A percentile compares a stretch with the other conserved stretches of the same genome.
Evolutionary conservation across 495 filamentous ascomycete genomes (phyloP).

Genomic region (Massariosphaeria phaeospora): DNA sequence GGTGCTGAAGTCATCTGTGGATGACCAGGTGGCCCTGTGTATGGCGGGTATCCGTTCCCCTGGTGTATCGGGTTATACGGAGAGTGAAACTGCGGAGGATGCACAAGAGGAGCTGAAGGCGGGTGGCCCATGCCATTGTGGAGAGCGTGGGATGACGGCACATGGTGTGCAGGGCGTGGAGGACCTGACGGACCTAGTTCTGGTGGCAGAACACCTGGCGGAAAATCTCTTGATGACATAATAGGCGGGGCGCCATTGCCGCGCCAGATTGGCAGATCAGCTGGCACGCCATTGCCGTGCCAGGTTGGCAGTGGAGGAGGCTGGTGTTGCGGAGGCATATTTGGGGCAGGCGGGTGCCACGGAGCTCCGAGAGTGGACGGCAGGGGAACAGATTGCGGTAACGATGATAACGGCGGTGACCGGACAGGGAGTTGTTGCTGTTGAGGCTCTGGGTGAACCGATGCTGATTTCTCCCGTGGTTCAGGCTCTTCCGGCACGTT

Average conservation of each 20-base stretch:
- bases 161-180: slow-evolving; percentile 4
- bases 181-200: neutral
- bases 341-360: slow-evolving; percentile 3
- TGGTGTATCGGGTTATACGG: slow-evolving; percentile 30
- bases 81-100: slow-evolving; percentile 25
- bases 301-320: slow-evolving; percentile 22
- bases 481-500: slow-evolving; percentile 24
- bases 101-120: slow-evolving; percentile 17
- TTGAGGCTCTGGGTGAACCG: slow-evolving; percentile 11
- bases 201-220: slow-evolving; percentile 8
- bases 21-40: slow-evolving; percentile 18
- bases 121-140: slow-evolving; percentile 28
- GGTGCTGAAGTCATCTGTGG: slow-evolving; percentile 19
- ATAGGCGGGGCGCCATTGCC: no score
- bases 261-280: neutral
- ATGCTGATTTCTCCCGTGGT: slow-evolving; percentile 18
- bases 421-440: slow-evolving; percentile 24
- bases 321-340: slow-evolving; percentile 6
- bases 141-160: slow-evolving; percentile 8
- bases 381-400: slow-evolving; percentile 1
- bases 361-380: slow-evolving; percentile 5
- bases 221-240: no score
- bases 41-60: slow-evolving; percentile 33
- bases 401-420: slow-evolving; percentile 25
- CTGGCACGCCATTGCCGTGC: slow-evolving; percentile 14